Evolutionary conservation across 2,329 filamentous ascomycete species (phyloP).

Genomic region (Colletotrichum echinochloae): DNA sequence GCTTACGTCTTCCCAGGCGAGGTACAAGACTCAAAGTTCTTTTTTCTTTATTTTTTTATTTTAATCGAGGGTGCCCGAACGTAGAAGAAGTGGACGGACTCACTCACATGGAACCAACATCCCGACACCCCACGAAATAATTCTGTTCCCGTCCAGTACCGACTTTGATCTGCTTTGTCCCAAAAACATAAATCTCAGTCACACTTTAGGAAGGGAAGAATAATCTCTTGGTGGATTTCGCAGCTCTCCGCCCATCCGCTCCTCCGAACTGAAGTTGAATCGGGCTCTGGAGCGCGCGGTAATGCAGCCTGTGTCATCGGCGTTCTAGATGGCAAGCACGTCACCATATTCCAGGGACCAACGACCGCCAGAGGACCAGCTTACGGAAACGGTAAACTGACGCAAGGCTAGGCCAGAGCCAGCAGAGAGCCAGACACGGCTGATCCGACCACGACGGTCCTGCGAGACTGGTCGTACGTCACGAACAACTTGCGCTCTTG

Average conservation of each 20-base stretch:
- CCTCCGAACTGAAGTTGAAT: conserved; percentile 20
- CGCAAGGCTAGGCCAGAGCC: conserved; percentile 9
- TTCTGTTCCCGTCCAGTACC: conserved; percentile 30
- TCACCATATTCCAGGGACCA: conserved; percentile 18
- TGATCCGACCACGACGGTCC: conserved; percentile 4
- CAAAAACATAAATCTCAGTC: conserved; percentile 37
- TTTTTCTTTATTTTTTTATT: too few species aligned
- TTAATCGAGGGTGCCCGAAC: conserved; percentile 31
- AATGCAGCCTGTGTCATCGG: conserved; percentile 31
- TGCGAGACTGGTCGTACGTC: conserved; percentile 15
- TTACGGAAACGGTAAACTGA: conserved; percentile 1
- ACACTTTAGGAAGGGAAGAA: conserved; percentile 10
- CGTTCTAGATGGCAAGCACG: conserved; percentile 35
- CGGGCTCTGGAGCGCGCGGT: conserved; percentile 24
- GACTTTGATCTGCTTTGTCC: conserved; percentile 30
- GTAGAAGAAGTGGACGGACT: conserved; percentile 15
- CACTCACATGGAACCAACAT: conserved; percentile 27
- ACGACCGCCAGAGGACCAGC: conserved; percentile 12
- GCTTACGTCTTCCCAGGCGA: not conserved
- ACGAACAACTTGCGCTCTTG: not conserved
- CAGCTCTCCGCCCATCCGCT: conserved; percentile 11
- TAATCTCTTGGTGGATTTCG: conserved; percentile 1
- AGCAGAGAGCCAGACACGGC: conserved; percentile 6
- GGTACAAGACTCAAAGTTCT: conserved; percentile 6
- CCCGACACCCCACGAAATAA: conserved; percentile 36